These are phyloP conservation scores for Sphagnurus paluster DNA, from an alignment of 1,284 basidiomycete genomes.

Conservation along the genomic window DNA sequence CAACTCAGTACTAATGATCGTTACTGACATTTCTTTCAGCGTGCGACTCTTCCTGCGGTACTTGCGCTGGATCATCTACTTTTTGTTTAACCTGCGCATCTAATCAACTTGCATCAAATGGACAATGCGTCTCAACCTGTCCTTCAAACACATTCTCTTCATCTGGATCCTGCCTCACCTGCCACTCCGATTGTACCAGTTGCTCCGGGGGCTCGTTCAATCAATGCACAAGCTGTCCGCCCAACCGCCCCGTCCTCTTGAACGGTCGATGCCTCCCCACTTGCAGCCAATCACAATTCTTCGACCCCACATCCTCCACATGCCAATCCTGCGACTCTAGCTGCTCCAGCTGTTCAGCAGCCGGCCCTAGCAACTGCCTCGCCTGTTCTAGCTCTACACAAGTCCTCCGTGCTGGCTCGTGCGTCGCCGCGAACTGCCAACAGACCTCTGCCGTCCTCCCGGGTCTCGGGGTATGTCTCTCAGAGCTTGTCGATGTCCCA, in stretches of 20 bases:
- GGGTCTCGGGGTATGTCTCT: conserved; percentile 75
- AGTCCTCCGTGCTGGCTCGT: conserved; percentile 60
- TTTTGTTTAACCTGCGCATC: conserved; percentile 74
- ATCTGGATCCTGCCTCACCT: conserved; percentile 64
- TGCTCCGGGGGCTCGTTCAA: conserved; percentile 73
- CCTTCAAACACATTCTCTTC: conserved; percentile 72
- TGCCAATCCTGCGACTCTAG: conserved; percentile 70
- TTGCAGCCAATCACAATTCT: conserved; percentile 69
- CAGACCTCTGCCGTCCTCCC: conserved; percentile 53
- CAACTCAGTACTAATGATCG: conserved; percentile 7
- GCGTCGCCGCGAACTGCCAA: conserved; percentile 51
- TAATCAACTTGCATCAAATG: conserved; percentile 62
- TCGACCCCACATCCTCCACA: conserved; percentile 59
- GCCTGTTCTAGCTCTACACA: conserved; percentile 65
- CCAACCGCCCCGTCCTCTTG: conserved; percentile 67
- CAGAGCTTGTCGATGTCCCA: conserved; percentile 65
- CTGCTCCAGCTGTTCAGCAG: conserved; percentile 71
- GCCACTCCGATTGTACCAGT: conserved; percentile 79
- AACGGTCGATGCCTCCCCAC: conserved; percentile 74
- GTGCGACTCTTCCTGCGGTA: conserved; percentile 74
- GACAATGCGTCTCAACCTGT: conserved; percentile 73
- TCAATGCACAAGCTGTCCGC: conserved; percentile 72
- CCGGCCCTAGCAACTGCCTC: conserved; percentile 64
- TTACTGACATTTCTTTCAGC: conserved; percentile 37
- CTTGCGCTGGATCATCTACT: conserved; percentile 63